Evolutionary conservation across 805 yeast genomes (phyloP), one percentile per base, ranked within the genome.

Genomic region (Starmera amethionina): DNA sequence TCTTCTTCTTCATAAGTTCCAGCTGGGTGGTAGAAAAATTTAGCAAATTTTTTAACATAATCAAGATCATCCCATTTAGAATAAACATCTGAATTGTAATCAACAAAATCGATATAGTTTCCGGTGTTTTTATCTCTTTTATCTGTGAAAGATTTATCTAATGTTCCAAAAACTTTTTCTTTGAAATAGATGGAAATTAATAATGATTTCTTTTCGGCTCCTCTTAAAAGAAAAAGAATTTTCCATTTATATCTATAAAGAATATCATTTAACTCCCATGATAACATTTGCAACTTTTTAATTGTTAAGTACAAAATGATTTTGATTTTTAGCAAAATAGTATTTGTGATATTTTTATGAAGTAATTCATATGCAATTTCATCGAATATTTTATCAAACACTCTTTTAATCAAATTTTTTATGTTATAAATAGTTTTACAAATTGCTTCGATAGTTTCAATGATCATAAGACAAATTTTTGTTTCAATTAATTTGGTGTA

Each of bases 161-260:
- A 37, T 33, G 44, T 42, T 2, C 41, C 47, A 39, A 39, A 51
- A 11, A 51, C 40, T 10, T 34, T 19, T 25, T 40, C 44, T 36
- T 51, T 40, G 30, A 50, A 41, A 31, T 41, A 51, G 4, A 45
- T 13, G 2, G 46, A 39, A 29, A 46, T 33, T 2, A 45, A 31
- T 16, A 50, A 37, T 11, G 48, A 43, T 14, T 43, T 38, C 37
- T 43, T 47, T 18, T 37, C 31, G 5, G 39, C 36, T n/a, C 34
- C 39, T 37, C 42, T 47, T 13, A 50, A 25, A 1, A 46, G 3
- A 15, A 42, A 50, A 14, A 47, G 42, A 9, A 49, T 19, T 34
- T 44, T 52, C 56, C 54, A 52, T 36, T 43, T 40, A 31, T 47
- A 49, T 25, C 53, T 41, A 37, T 50, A 52, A 9, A 52, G 34